A percentile compares a stretch with the other conserved stretches of the same genome.
phyloP scores from a whole-genome alignment of 148 eudicot species.

The Rhododendron vialii region DNA sequence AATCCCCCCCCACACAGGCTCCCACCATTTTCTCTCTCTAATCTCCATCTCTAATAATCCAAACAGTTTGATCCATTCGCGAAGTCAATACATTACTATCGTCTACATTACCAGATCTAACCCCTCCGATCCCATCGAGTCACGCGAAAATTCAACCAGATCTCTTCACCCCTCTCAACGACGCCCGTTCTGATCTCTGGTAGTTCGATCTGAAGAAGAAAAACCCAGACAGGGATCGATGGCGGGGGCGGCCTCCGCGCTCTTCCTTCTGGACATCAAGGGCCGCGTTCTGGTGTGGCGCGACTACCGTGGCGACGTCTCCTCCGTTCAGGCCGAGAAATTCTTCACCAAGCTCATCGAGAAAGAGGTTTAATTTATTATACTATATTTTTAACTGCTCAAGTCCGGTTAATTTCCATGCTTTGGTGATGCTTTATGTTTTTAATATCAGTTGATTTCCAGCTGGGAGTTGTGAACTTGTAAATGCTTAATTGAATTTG shows the following conservation, averaged over 20 bases:
- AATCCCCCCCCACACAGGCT: neutral
- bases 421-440: neutral
- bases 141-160: neutral
- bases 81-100: neutral
- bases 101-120: neutral
- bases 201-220: neutral
- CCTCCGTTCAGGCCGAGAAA: constrained; percentile 64
- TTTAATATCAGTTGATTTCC: neutral
- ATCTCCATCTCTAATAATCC: neutral
- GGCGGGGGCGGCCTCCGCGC: constrained; percentile 96
- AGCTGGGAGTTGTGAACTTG: neutral
- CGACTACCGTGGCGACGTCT: constrained; percentile 89
- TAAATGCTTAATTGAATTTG: neutral
- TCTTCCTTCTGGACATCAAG: constrained; percentile 85
- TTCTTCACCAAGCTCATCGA: constrained; percentile 86
- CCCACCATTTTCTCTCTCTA: neutral
- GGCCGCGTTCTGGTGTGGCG: constrained; percentile 90
- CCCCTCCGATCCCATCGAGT: neutral
- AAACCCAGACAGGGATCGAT: constrained; percentile 16
- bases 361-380: constrained; percentile 46
- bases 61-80: neutral
- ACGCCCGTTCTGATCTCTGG: neutral
- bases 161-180: neutral
- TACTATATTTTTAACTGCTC: neutral
- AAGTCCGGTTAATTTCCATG: neutral